phyloP scores from a whole-genome alignment of 306 rosid species.

The Prunus persica region Prunus_persica_NCBIv2 NC_034009.1:37855001-37855500 shows the following conservation, averaged over 20 bases:
- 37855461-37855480: too few relatives aligned
- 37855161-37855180: constrained; percentile 10
- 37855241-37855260: constrained; percentile 23
- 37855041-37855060: background rate
- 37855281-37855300: background rate
- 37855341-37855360: too few relatives aligned
- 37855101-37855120: background rate
- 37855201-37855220: constrained; percentile 13
- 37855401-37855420: too few relatives aligned
- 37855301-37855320: background rate
- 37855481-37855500: too few relatives aligned
- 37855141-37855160: background rate
- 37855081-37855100: background rate
- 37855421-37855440: too few relatives aligned
- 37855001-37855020: constrained; percentile 8
- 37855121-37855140: background rate
- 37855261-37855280: background rate
- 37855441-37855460: too few relatives aligned
- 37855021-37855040: background rate
- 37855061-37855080: background rate
- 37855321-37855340: background rate
- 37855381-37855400: too few relatives aligned
- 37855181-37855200: constrained; percentile 24
- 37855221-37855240: constrained; percentile 8
- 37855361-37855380: too few relatives aligned